Percentiles rank a stretch among this genome's conserved stretches.
Conservation (phyloP, 2,329 filamentous ascomycete genomes). For the Penicillium sp. region DNA sequence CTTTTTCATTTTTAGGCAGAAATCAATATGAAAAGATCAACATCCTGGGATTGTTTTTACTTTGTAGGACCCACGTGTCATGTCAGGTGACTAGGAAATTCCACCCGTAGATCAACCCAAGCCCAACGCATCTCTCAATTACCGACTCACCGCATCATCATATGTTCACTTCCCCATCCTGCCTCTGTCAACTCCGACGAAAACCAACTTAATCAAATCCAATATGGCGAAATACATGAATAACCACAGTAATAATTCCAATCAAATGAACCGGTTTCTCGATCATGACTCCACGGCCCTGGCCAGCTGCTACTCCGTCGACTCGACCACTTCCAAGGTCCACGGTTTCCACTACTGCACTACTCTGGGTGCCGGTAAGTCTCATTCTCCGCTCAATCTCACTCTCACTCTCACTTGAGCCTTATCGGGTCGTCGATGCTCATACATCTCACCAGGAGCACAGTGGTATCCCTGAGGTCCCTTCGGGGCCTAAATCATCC, state of each 20-base stretch:
- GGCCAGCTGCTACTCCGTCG: conserved; percentile 86
- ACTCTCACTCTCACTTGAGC: conserved; percentile 9
- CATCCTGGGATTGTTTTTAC: background rate
- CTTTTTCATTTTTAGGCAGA: too few relatives aligned
- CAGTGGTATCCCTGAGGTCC: conserved; percentile 96
- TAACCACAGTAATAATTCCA: conserved; percentile 65
- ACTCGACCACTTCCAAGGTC: conserved; percentile 62
- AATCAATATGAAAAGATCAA: too few relatives aligned
- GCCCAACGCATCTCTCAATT: background rate
- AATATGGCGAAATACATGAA: conserved; percentile 54
- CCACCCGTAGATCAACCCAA: background rate
- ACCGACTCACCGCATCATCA: background rate
- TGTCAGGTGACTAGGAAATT: conserved; percentile 13
- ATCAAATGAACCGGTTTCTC: conserved; percentile 55
- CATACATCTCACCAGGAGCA: conserved; percentile 52
- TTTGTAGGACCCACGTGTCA: background rate
- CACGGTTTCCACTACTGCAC: conserved; percentile 93
- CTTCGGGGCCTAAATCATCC: conserved; percentile 78
- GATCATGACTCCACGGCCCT: conserved; percentile 62
- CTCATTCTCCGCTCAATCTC: too few relatives aligned
- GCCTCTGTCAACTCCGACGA: background rate
- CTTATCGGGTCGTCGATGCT: background rate
- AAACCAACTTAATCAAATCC: conserved; percentile 3
- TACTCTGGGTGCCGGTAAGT: conserved; percentile 74
- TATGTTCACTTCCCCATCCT: background rate